Evolutionary conservation across 2,329 filamentous ascomycete species (phyloP).

Genomic region (Pseudopithomyces maydicus): DNA sequence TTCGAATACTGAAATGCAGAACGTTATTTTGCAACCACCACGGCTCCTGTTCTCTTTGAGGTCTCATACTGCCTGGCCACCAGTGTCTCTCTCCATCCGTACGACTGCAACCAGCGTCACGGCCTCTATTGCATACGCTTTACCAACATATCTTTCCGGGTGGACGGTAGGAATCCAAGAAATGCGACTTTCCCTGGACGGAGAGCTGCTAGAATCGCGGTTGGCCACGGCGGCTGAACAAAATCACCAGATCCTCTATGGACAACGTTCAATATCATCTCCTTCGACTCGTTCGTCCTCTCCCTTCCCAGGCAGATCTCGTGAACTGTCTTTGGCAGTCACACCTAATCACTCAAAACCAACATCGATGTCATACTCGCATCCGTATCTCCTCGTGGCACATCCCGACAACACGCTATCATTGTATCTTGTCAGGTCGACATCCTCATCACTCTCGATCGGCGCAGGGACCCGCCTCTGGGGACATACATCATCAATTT

Average conservation of each 20-base stretch:
- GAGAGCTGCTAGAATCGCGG: constrained; percentile 55
- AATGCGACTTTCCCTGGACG: constrained; percentile 66
- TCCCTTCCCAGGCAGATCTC: constrained; percentile 30
- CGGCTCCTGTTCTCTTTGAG: constrained; percentile 76
- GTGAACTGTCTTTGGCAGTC: constrained; percentile 22
- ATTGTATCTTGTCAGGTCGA: constrained; percentile 80
- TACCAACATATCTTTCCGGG: constrained; percentile 74
- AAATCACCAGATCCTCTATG: constrained; percentile 49
- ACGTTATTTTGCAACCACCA: constrained; percentile 47
- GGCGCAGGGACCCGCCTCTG: constrained; percentile 77
- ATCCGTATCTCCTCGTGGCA: constrained; percentile 84
- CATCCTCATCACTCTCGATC: constrained; percentile 66
- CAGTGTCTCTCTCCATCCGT: constrained; percentile 83
- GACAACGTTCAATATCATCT: constrained; percentile 30
- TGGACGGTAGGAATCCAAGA: constrained; percentile 96
- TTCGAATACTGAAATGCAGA: constrained; percentile 15
- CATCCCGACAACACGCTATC: constrained; percentile 88
- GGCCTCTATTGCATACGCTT: constrained; percentile 86
- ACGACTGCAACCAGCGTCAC: constrained; percentile 66
- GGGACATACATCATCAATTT: constrained; percentile 91
- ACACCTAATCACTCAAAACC: constrained; percentile 44
- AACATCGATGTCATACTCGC: constrained; percentile 61
- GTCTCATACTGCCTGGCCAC: constrained; percentile 78
- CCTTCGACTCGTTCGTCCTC: constrained; percentile 33
- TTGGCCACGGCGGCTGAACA: constrained; percentile 57